Conservation (phyloP, 1,284 basidiomycete species). For the Ustilago crameri region DNA sequence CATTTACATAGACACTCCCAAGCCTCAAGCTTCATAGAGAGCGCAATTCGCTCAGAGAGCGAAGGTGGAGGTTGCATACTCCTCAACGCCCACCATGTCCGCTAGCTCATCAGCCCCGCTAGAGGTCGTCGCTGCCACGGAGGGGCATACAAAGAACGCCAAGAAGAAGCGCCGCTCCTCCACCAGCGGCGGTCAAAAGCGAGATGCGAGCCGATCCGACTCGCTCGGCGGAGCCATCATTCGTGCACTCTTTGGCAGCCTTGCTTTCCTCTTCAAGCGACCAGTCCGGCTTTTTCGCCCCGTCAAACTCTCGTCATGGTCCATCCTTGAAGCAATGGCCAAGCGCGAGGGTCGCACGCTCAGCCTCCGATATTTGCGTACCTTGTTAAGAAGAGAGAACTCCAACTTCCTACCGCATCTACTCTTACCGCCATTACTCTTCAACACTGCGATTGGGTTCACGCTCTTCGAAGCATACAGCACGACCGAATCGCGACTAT, state of each 20-base stretch:
- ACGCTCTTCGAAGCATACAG: constrained; percentile 68
- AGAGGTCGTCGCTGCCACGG: neutral
- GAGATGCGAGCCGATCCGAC: constrained; percentile 45
- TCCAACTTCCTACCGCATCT: constrained; percentile 49
- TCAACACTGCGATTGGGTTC: constrained; percentile 68
- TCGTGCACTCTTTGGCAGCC: constrained; percentile 64
- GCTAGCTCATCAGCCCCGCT: constrained; percentile 7
- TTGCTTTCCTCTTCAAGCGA: constrained; percentile 69
- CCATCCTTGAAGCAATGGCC: constrained; percentile 68
- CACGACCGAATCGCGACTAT: constrained; percentile 52
- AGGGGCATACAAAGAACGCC: neutral
- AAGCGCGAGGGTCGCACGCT: constrained; percentile 66
- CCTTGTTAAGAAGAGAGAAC: constrained; percentile 63
- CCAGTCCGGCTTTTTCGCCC: constrained; percentile 69
- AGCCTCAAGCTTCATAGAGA: neutral
- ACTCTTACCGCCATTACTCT: constrained; percentile 66
- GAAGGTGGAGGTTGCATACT: neutral
- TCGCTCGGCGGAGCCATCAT: constrained; percentile 60
- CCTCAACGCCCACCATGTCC: constrained; percentile 10
- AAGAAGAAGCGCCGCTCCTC: constrained; percentile 27
- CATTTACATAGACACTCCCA: too few species aligned
- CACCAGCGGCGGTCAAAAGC: constrained; percentile 4
- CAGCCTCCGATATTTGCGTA: constrained; percentile 64
- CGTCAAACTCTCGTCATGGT: constrained; percentile 68
- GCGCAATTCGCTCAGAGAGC: neutral